Evolutionary conservation across 768 basidiomycete genomes (phyloP), one percentile per base, ranked within the genome.

Genomic region (Omphalotus guepiniiformis): DNA sequence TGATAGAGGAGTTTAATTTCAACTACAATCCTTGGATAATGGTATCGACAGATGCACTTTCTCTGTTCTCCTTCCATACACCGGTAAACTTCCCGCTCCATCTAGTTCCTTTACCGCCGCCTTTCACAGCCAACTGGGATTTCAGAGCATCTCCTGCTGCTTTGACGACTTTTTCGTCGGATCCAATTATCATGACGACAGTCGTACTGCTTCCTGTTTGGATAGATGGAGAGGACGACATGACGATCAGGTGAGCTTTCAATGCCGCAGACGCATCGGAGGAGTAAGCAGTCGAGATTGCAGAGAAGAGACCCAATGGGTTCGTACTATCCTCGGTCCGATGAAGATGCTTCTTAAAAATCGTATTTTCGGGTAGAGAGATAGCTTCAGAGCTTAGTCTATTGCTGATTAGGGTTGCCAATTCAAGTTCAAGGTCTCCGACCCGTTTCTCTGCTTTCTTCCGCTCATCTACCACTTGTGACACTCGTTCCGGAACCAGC

Each of bases 21-120:
- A 39, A 39, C 4, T 39, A 6, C 15, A 47, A 4, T 21, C 7
- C 53, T n/a, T 47, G 53, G 18, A 80, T 60, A 12, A 78, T 51
- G 15, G 70, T 69, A 5, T 69, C 63, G 3, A 80, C 64, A 1
- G 54, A 38, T 7, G 50, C 56, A 21, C 64, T 65, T 53, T 83
- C 79, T 50, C 69, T 71, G 4, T 52, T 63, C 15, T 67, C 70
- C 55, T 74, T 76, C 83, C 83, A 86, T 12, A 80, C 74, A 0
- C 87, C 87, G 6, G 62, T 71, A 47, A 73, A 75, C 60, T 89
- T 85, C 8, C 88, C 88, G 51, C 87, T 88, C 83, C 88, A 90
- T 55, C 75, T 78, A 15, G 67, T 54, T 1, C 85, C 88, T 57
- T 85, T 88, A 3, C 88, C 87, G 9, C 89, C 89, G 6, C 89